Conservation (phyloP, 768 basidiomycete species). For the Suillus subalutaceus region DNA sequence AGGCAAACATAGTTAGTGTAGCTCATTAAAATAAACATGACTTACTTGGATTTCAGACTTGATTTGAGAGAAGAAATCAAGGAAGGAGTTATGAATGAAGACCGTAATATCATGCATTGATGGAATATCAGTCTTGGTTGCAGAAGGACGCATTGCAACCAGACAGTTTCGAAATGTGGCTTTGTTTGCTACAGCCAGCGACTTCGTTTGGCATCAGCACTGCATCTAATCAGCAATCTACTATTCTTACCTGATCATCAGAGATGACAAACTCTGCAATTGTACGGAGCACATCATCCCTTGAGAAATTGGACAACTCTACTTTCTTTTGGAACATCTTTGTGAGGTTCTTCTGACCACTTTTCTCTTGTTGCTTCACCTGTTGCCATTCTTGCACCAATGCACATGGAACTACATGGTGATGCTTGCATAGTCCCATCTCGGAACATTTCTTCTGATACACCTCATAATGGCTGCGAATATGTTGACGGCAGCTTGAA, state of each 20-base stretch:
- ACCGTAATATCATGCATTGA: conserved; percentile 16
- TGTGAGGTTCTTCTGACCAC: not conserved
- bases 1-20: conserved; percentile 5
- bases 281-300: conserved; percentile 13
- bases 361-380: not conserved
- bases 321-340: not conserved
- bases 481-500: conserved; percentile 8
- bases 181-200: conserved; percentile 19
- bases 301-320: conserved; percentile 16
- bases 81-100: conserved; percentile 22
- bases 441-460: conserved; percentile 3
- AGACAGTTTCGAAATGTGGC: conserved; percentile 20
- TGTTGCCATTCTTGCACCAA: not conserved
- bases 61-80: conserved; percentile 11
- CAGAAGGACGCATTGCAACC: conserved; percentile 21
- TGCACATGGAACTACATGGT: not conserved
- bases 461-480: conserved; percentile 5
- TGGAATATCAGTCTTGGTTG: conserved; percentile 18
- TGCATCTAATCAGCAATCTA: not conserved
- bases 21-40: not conserved
- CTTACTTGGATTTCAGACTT: conserved; percentile 17
- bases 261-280: conserved; percentile 19
- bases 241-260: conserved; percentile 21
- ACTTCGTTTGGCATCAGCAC: conserved; percentile 9
- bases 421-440: not conserved